phyloP scores from a whole-genome alignment of 78 protist species.

The Isochrysis galbana region DNA sequence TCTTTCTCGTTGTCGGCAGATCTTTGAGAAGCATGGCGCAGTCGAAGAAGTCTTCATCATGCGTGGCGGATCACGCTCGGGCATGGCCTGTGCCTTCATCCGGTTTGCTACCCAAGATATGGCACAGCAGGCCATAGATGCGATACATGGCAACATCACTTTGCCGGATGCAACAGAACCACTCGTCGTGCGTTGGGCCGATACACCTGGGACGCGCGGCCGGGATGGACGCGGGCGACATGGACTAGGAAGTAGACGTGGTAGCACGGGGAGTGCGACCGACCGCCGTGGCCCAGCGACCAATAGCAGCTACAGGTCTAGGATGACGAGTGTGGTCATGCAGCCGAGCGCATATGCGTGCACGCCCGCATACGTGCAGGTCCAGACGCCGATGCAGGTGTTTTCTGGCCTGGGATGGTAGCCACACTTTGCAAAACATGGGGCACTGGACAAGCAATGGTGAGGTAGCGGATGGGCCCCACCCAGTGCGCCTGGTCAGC shows the following conservation, averaged over 20 bases:
- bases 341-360: not conserved
- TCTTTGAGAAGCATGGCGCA: not conserved
- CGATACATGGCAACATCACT: not conserved
- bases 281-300: not conserved
- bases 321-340: not conserved
- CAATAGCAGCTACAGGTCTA: not conserved
- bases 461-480: no score
- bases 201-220: not conserved
- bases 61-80: not conserved
- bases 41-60: not conserved
- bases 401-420: no score
- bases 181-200: slow-evolving; percentile 15
- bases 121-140: not conserved
- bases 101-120: not conserved
- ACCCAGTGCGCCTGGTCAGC: no score
- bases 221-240: not conserved
- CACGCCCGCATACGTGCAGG: not conserved
- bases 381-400: not conserved
- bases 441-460: no score
- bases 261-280: not conserved
- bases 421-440: no score
- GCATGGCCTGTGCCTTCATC: slow-evolving; percentile 3
- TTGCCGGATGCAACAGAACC: not conserved
- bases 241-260: not conserved
- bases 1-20: not conserved